Conservation (phyloP, 768 basidiomycete species). For the Mycena polygramma region DNA sequence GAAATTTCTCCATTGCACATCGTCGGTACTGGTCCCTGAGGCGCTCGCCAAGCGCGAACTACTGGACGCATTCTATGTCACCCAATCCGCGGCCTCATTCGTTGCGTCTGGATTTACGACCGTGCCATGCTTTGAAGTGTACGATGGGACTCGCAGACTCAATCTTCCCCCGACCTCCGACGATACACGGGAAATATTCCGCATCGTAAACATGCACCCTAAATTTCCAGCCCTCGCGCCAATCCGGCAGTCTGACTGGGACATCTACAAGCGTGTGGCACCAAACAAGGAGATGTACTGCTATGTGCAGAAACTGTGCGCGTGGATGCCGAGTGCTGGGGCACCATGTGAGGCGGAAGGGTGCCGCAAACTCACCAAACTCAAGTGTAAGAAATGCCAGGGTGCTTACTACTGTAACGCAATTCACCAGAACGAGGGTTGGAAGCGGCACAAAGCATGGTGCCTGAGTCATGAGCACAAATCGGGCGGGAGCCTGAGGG, state of each 20-base stretch:
- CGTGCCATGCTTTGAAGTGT: conserved; percentile 24
- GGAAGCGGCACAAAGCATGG: conserved; percentile 23
- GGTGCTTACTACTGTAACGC: conserved; percentile 22
- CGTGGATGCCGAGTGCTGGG: background rate
- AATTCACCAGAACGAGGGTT: conserved; percentile 17
- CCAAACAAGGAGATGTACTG: conserved; percentile 3
- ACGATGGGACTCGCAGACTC: conserved; percentile 24
- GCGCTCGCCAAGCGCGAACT: too few species aligned
- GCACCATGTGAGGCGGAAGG: conserved; percentile 18
- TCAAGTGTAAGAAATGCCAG: conserved; percentile 17
- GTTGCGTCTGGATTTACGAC: conserved; percentile 4
- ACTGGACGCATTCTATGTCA: too few species aligned
- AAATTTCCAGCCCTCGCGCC: conserved; percentile 20
- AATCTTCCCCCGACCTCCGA: conserved; percentile 17
- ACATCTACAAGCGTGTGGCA: conserved; percentile 19
- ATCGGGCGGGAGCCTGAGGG: too few species aligned
- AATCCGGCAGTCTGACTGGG: conserved; percentile 21
- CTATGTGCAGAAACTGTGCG: conserved; percentile 9
- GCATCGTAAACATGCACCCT: conserved; percentile 30
- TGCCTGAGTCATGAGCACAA: conserved; percentile 21
- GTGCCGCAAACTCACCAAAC: conserved; percentile 16
- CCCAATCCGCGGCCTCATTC: conserved; percentile 25
- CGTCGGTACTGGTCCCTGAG: too few species aligned
- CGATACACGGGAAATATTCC: conserved; percentile 26
- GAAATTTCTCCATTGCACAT: too few species aligned